Evolutionary conservation across 2,329 filamentous ascomycete species (phyloP), one percentile per base, ranked within the genome.

Genomic region (Botrytis medusae): DNA sequence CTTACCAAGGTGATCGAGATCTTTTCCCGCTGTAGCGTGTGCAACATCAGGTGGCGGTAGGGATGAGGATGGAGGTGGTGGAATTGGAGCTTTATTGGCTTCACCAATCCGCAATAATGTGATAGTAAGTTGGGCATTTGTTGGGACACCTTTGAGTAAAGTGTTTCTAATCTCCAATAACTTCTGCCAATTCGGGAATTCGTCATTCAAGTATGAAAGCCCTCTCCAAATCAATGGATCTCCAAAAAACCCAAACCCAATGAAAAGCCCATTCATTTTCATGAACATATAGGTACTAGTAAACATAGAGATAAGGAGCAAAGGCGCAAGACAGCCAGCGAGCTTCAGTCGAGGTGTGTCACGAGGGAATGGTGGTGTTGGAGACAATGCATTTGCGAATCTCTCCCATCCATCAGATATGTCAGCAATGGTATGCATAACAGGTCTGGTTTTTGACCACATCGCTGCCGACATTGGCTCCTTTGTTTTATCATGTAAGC

Each of bases 31-130:
- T 25, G 87, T 85, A 73, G 85, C 81, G 32, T 80, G 78, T 9
- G 77, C 76, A 25, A 85, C 82, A n/a, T 81, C 82, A 0, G 86
- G 87, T 74, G 77, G 78, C 51, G 78, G 77, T 25, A 75, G 60
- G 20, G 76, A 75, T 48, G 77, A 76, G 59, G 76, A 78, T 37
- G 92, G 92, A 0, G 90, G 90, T 0, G 87, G 90, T 0, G 93
- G 93, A 0, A 97, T 82, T 0, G 94, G 94, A 0, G 92, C 91
- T 76, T 92, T 92, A 82, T 95, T 95, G 18, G 88, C 89, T 82
- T 97, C 94, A 59, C 93, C 93, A 44, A 95, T 90, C 8, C 94
- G 91, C 18, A 97, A 88, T 1, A 97, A 86, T 0, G 93, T 97
- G 42, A 97, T 84, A 0, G 93, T 90, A 29, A 97, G 87, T 79